Conservation (phyloP, 106 monocot genomes). For the Phalaenopsis equestris region DNA sequence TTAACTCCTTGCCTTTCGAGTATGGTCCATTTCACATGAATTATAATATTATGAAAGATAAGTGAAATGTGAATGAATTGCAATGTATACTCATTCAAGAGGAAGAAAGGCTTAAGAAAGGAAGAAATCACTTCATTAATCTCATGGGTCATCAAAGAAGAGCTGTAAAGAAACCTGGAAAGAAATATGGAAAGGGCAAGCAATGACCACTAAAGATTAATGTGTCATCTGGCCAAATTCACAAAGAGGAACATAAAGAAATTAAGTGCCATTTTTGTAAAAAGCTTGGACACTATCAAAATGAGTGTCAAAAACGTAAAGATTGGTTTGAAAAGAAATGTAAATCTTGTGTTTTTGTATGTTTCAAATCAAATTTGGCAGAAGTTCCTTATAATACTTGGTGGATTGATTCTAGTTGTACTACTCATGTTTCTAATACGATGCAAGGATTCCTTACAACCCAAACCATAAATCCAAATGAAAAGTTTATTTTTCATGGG, state of each 20-base stretch:
- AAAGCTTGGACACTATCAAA: constrained; percentile 2
- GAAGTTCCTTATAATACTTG: constrained; percentile 15
- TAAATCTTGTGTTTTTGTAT: constrained; percentile 10
- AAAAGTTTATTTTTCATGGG: too few species aligned
- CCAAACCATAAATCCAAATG: too few species aligned
- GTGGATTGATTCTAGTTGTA: constrained; percentile 16
- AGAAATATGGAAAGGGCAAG: not conserved
- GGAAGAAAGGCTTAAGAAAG: constrained; percentile 9
- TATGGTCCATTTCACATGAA: too few species aligned
- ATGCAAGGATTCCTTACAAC: not conserved
- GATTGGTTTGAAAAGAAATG: constrained; percentile 8
- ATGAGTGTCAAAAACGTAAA: constrained; percentile 8
- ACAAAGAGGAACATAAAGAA: too few species aligned
- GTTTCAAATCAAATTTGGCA: constrained; percentile 13
- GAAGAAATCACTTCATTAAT: not conserved
- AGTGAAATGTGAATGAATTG: too few species aligned
- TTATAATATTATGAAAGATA: too few species aligned
- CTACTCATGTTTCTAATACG: constrained; percentile 5
- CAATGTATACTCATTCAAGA: not conserved
- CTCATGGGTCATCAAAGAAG: not conserved
- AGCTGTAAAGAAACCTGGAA: not conserved
- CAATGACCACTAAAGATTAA: not conserved
- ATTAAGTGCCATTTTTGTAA: not conserved
- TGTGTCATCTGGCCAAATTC: too few species aligned
- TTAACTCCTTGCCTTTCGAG: too few species aligned